Evolutionary conservation across 164 flowering plant genomes (phyloP).

Genomic region (Santalum album): DNA sequence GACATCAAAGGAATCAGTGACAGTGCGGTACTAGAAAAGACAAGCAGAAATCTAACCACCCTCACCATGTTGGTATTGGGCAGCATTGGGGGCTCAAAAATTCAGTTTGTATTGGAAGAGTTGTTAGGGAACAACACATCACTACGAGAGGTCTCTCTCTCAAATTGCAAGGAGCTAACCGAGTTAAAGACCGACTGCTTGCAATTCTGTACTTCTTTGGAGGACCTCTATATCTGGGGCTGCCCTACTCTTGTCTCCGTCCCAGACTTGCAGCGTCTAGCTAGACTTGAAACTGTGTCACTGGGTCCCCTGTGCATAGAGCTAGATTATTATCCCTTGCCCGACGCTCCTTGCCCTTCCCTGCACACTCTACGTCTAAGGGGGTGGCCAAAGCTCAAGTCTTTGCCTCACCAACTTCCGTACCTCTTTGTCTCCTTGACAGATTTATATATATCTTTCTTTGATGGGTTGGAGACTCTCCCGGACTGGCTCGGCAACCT

Average conservation of each 20-base stretch:
- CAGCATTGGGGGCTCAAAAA: too few relatives aligned
- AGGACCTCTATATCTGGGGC: too few relatives aligned
- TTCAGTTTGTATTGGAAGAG: conserved; percentile 1
- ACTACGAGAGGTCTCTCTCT: too few relatives aligned
- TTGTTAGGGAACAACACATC: conserved; percentile 3
- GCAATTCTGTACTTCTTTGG: too few relatives aligned
- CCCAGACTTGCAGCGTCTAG: background rate
- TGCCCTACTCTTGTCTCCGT: too few relatives aligned
- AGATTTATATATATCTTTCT: background rate
- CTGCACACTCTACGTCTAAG: background rate
- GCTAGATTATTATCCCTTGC: conserved; percentile 1
- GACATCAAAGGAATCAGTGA: background rate
- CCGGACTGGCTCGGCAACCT: conserved; percentile 8
- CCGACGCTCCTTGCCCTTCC: background rate
- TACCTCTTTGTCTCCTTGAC: background rate
- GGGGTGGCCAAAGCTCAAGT: conserved; percentile 8
- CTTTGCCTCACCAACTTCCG: conserved; percentile 8
- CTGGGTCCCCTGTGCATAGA: conserved; percentile 2
- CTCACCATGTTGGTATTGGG: conserved; percentile 7
- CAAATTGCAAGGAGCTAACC: too few relatives aligned
- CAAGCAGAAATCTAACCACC: background rate
- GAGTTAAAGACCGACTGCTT: too few relatives aligned
- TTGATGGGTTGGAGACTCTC: conserved; percentile 2
- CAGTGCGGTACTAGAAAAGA: background rate
- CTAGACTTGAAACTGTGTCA: background rate